Conservation (phyloP, 371 early-diverging fungal genomes). For the Mucor sp. region DNA sequence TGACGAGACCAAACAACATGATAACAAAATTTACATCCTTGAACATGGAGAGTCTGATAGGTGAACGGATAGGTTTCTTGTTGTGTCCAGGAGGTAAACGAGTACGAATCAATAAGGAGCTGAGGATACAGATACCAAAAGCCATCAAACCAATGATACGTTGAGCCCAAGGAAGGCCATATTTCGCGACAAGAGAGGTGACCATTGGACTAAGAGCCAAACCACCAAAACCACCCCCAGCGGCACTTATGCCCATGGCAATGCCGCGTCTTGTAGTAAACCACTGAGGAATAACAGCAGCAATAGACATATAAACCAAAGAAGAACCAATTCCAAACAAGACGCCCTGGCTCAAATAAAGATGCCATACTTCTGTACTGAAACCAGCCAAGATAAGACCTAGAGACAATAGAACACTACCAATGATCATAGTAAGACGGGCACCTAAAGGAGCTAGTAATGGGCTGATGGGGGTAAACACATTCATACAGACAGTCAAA, state of each 20-base stretch:
- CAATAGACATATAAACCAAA: conserved; percentile 41
- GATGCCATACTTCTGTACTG: conserved; percentile 54
- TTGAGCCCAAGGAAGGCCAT: conserved; percentile 39
- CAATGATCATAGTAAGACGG: conserved; percentile 35
- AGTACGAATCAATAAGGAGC: conserved; percentile 33
- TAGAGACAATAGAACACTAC: conserved; percentile 47
- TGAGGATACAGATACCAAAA: conserved; percentile 35
- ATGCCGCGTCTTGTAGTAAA: conserved; percentile 57
- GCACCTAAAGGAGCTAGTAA: conserved; percentile 45
- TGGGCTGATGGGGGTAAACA: conserved; percentile 46
- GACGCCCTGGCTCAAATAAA: conserved; percentile 56
- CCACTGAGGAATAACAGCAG: conserved; percentile 43
- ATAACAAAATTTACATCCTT: conserved; percentile 30
- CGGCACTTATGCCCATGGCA: conserved; percentile 71
- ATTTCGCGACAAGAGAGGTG: conserved; percentile 39
- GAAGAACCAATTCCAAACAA: conserved; percentile 52
- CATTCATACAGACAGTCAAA: conserved; percentile 40
- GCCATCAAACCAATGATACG: conserved; percentile 41
- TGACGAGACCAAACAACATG: conserved; percentile 36
- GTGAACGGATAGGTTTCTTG: conserved; percentile 24
- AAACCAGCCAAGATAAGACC: conserved; percentile 55
- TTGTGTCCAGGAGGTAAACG: conserved; percentile 26
- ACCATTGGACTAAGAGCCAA: conserved; percentile 46
- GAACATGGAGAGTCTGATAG: conserved; percentile 29
- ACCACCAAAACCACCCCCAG: conserved; percentile 82